A percentile compares a stretch with the other conserved stretches of the same genome.
phyloP scores from a whole-genome alignment of 2,329 filamentous ascomycete species.

The Chaetomiaceae sp. region DNA sequence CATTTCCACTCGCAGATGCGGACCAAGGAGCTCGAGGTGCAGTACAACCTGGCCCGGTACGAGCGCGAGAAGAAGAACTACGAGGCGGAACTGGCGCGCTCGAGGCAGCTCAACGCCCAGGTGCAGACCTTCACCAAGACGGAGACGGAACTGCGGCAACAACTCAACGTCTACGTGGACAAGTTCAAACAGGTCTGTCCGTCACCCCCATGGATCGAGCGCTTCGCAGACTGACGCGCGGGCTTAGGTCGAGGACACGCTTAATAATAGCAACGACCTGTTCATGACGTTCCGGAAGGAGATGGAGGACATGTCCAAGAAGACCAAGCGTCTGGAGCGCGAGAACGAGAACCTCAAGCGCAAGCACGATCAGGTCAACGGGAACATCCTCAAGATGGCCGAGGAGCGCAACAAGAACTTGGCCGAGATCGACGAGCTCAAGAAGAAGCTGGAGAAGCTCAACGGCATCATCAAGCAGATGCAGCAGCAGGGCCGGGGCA shows the following conservation, averaged over 20 bases:
- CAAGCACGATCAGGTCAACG: slow-evolving; percentile 89
- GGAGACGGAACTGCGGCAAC: slow-evolving; percentile 86
- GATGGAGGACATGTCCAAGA: slow-evolving; percentile 99
- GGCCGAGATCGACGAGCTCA: slow-evolving; percentile 72
- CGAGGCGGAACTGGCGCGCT: slow-evolving; percentile 73
- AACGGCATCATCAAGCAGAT: slow-evolving; percentile 94
- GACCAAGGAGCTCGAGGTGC: slow-evolving; percentile 92
- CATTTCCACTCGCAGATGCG: slow-evolving; percentile 90
- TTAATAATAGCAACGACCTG: slow-evolving; percentile 97
- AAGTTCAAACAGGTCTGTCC: slow-evolving; percentile 95
- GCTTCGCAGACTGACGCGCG: slow-evolving; percentile 19
- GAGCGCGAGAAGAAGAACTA: slow-evolving; percentile 88
- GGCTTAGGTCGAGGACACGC: slow-evolving; percentile 86
- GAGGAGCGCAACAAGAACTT: slow-evolving; percentile 79
- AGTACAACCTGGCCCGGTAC: slow-evolving; percentile 81
- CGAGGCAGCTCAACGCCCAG: slow-evolving; percentile 81
- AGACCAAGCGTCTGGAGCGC: slow-evolving; percentile 93
- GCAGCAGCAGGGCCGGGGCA: slow-evolving; percentile 87
- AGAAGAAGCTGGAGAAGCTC: slow-evolving; percentile 83
- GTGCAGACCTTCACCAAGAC: slow-evolving; percentile 95
- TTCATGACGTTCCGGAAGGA: slow-evolving; percentile 97
- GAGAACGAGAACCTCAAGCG: slow-evolving; percentile 88
- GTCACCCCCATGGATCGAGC: slow-evolving; percentile 26
- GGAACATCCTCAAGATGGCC: slow-evolving; percentile 95
- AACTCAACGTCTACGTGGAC: slow-evolving; percentile 97